Evolutionary conservation across 352 stramenopile species (phyloP).

Genomic region (Pythium rhizo-oryzae): DNA sequence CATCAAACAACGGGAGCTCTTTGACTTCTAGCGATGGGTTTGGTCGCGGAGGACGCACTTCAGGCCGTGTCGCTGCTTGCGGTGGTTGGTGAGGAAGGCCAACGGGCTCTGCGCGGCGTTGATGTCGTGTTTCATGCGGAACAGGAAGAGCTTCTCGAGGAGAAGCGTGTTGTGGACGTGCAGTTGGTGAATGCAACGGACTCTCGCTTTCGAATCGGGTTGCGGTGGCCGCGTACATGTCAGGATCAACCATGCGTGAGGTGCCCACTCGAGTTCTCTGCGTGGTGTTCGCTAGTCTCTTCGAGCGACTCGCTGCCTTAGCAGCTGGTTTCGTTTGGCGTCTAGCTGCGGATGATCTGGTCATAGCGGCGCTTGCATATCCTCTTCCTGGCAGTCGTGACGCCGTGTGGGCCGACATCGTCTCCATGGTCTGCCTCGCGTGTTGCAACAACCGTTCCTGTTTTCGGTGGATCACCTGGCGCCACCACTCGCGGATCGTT

Average conservation of each 20-base stretch:
- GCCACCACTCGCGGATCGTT: slow-evolving; percentile 41
- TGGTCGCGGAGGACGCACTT: no score
- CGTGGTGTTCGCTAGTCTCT: neutral
- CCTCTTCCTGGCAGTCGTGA: neutral
- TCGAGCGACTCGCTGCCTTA: neutral
- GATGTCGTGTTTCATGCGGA: neutral
- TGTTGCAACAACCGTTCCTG: slow-evolving; percentile 52
- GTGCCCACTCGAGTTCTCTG: neutral
- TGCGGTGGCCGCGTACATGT: neutral
- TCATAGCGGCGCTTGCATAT: neutral
- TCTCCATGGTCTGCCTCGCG: slow-evolving; percentile 37
- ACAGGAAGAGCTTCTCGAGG: no score
- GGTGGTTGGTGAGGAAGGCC: neutral
- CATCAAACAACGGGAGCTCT: slow-evolving; percentile 13
- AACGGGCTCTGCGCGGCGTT: neutral
- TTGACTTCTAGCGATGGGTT: neutral
- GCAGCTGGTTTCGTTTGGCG: neutral
- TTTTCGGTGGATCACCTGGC: slow-evolving; percentile 44
- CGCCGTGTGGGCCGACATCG: slow-evolving; percentile 44
- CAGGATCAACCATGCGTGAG: slow-evolving; percentile 6
- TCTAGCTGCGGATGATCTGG: no score
- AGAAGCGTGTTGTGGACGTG: neutral
- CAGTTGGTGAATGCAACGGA: neutral
- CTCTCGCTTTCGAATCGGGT: neutral
- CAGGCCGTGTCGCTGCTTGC: no score